These are phyloP conservation scores for Penicillium psychrofluorescens DNA, from an alignment of 495 filamentous ascomycete species.

Conservation along the genomic window DNA sequence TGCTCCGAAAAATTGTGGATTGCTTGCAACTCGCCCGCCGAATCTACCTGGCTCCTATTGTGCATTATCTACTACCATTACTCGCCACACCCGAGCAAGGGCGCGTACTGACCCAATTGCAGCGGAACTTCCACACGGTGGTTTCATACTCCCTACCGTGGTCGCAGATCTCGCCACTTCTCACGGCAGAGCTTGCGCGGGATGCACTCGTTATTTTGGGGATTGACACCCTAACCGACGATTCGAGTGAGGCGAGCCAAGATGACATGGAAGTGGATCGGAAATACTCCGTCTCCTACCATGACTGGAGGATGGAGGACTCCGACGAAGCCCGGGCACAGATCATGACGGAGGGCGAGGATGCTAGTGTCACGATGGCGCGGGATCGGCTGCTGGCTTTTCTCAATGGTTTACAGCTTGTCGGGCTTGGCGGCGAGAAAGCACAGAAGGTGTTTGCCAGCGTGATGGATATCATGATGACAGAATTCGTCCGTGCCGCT, in stretches of 20 bases:
- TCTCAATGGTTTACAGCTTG: constrained; percentile 54
- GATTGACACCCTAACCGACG: constrained; percentile 30
- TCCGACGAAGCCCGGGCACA: constrained; percentile 14
- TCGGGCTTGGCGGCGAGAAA: constrained; percentile 67
- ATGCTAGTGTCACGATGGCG: constrained; percentile 27
- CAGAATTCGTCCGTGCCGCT: constrained; percentile 51
- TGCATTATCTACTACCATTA: constrained; percentile 29
- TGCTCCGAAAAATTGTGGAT: constrained; percentile 32
- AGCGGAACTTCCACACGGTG: constrained; percentile 56
- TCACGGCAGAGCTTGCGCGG: constrained; percentile 46
- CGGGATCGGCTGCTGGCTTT: constrained; percentile 49
- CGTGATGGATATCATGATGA: constrained; percentile 64
- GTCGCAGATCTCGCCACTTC: constrained; percentile 37
- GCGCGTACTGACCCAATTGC: constrained; percentile 40
- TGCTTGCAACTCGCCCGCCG: constrained; percentile 35
- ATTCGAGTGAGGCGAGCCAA: constrained; percentile 8
- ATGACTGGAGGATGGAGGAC: constrained; percentile 26
- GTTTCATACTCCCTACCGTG: constrained; percentile 57
- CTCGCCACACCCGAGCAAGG: constrained; percentile 23
- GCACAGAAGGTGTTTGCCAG: constrained; percentile 72
- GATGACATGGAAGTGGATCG: constrained; percentile 35
- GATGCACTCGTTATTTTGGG: constrained; percentile 51
- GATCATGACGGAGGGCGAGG: constrained; percentile 33
- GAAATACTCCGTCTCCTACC: constrained; percentile 32
- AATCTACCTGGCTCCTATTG: constrained; percentile 41